Percentiles rank a stretch among this genome's conserved stretches.
Conservation (phyloP, 2,329 filamentous ascomycete species). For the Penicillium capsulatum region DNA sequence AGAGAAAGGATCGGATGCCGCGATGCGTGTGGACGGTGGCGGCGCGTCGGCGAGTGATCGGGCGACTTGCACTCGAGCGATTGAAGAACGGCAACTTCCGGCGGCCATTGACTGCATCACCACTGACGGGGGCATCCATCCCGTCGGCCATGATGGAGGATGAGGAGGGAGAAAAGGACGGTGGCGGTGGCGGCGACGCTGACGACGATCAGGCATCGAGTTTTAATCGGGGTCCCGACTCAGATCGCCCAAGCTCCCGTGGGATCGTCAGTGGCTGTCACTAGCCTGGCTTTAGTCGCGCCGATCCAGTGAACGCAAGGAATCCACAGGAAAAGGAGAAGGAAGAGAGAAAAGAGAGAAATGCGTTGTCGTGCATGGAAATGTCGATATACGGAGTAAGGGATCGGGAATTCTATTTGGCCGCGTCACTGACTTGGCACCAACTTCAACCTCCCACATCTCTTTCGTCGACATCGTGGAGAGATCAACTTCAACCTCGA, state of each 20-base stretch:
- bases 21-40: constrained; percentile 54
- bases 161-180: neutral
- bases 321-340: no score
- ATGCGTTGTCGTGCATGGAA: no score
- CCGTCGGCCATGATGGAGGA: constrained; percentile 14
- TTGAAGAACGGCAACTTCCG: constrained; percentile 26
- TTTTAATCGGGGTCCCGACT: neutral
- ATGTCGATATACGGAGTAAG: no score
- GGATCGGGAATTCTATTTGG: no score
- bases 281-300: constrained; percentile 11
- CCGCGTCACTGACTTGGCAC: no score
- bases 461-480: neutral
- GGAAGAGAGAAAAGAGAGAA: no score
- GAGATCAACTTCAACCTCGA: constrained; percentile 1
- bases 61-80: constrained; percentile 21
- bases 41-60: constrained; percentile 27
- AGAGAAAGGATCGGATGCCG: constrained; percentile 62
- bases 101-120: constrained; percentile 23
- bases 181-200: neutral
- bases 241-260: constrained; percentile 2
- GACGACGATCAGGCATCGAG: neutral
- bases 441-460: neutral
- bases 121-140: constrained; percentile 18
- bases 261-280: constrained; percentile 25
- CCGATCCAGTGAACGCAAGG: constrained; percentile 13